These are phyloP conservation scores for Pestalotiopsis sp. DNA, from an alignment of 2,329 filamentous ascomycete genomes.

Conservation along the genomic window DNA sequence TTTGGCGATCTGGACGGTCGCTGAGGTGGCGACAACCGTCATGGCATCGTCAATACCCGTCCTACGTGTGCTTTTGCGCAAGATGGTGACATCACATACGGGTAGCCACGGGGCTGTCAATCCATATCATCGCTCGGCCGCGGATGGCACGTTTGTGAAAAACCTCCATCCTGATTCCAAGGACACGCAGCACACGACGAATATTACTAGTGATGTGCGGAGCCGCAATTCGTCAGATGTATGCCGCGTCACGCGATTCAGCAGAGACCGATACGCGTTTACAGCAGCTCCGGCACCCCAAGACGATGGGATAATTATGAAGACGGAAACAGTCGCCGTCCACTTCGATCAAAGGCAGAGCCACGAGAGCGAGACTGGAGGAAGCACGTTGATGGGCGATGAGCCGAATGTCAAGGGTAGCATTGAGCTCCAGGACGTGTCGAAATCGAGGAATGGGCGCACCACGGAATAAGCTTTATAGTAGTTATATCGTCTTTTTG, in stretches of 20 bases:
- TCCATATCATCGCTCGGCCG: slow-evolving; percentile 4
- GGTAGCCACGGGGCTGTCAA: background rate
- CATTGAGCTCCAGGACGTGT: background rate
- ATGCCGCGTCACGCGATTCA: background rate
- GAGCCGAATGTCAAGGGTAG: background rate
- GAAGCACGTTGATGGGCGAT: background rate
- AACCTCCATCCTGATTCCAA: background rate
- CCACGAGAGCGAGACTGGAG: background rate
- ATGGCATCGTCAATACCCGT: slow-evolving; percentile 32
- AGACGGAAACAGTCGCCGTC: slow-evolving; percentile 1
- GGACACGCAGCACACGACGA: background rate
- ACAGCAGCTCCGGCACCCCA: background rate
- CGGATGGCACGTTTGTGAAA: background rate
- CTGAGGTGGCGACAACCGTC: slow-evolving; percentile 37
- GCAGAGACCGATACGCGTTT: background rate
- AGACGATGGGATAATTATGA: background rate
- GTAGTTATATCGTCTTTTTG: background rate
- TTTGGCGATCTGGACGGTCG: slow-evolving; percentile 30
- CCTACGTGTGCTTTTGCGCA: slow-evolving; percentile 11
- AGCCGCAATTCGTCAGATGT: background rate
- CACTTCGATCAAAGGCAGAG: background rate
- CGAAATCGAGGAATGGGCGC: background rate
- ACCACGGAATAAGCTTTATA: background rate
- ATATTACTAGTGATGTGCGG: background rate
- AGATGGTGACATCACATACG: background rate